Evolutionary conservation across 345 rosid species (phyloP), one percentile per base, ranked within the genome.

Genomic region (Brassica napus): DNA sequence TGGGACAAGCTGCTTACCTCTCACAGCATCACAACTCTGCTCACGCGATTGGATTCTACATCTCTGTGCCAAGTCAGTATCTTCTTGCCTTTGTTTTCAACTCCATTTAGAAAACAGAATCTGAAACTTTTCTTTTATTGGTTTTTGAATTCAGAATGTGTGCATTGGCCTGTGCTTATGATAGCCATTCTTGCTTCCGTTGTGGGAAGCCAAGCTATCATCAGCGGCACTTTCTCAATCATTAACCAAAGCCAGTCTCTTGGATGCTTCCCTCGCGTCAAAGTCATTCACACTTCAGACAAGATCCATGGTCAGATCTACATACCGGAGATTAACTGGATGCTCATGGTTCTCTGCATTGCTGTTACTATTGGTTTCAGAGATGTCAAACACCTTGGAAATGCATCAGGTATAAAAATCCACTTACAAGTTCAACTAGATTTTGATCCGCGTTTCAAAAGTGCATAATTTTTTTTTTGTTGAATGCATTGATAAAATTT

Each of bases 241-340:
- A 96, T 96, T 83, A 96, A 92, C 86, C 98, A 96, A 84, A 93
- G 98, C 87, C 99, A 93, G 79, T 90, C 99, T n/a, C 94, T 96
- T 60, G 86, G 98, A 59, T 96, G 99, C 82, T 96, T 96, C 75
- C 99, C 99, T 1, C 87, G 96, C 68, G 99, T 96, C 72, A 96
- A 93, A 87, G 99, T 96, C 64, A 79, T 96, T 79, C 99, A 96
- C 88, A 96, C 99, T 26, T 93, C 97, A 0, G 97, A 92, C 71
- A 92, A 92, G 85, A 92, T 93, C 24, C 99, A 96, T n/a, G 99
- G 99, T 21, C 99, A 93, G 86, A 92, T 96, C 67, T 96, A 93
- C 77, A 93, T 96, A 77, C 99, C 99, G 0, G 99, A 96, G 87
- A 87, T 96, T 73, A 96, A 96, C 78, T 96, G 99, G 99, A 82